phyloP scores from a whole-genome alignment of 2,329 filamentous ascomycete genomes.

The Anisogramma anomala region DNA sequence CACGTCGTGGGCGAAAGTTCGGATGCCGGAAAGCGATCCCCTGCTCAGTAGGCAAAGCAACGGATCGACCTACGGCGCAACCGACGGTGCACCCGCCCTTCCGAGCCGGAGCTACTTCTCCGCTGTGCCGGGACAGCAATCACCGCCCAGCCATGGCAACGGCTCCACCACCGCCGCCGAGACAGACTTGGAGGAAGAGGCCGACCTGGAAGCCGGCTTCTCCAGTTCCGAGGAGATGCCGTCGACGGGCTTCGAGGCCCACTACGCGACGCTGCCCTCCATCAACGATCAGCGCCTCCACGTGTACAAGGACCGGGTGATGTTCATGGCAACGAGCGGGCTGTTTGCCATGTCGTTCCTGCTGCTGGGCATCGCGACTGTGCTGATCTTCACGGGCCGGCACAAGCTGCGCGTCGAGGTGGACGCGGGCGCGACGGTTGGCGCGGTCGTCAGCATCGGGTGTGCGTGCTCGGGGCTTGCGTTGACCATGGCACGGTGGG shows the following conservation, averaged over 20 bases:
- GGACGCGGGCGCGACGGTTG: constrained; percentile 59
- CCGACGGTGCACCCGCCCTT: constrained; percentile 15
- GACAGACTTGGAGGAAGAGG: constrained; percentile 32
- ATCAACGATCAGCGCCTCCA: constrained; percentile 38
- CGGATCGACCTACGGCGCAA: constrained; percentile 17
- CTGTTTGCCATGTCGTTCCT: constrained; percentile 49
- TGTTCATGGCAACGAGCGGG: constrained; percentile 41
- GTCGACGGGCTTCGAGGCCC: constrained; percentile 37
- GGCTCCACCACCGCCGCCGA: constrained; percentile 20
- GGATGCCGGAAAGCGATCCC: constrained; percentile 17
- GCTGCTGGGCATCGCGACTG: constrained; percentile 51
- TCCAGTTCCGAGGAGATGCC: constrained; percentile 42
- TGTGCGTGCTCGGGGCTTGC: constrained; percentile 51
- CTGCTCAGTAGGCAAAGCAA: constrained; percentile 17
- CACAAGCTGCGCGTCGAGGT: constrained; percentile 60
- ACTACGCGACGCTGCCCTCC: constrained; percentile 42
- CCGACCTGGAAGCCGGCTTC: constrained; percentile 26
- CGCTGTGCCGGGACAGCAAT: constrained; percentile 20
- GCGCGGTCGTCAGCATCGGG: constrained; percentile 54
- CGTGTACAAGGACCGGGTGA: constrained; percentile 41
- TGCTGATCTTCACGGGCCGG: constrained; percentile 56
- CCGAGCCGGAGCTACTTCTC: constrained; percentile 17
- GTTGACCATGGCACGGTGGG: constrained; percentile 42
- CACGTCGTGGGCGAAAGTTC: constrained; percentile 35
- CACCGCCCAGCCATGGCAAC: constrained; percentile 19